phyloP scores from a whole-genome alignment of 768 basidiomycete species.

The Russula ochroleuca region DNA sequence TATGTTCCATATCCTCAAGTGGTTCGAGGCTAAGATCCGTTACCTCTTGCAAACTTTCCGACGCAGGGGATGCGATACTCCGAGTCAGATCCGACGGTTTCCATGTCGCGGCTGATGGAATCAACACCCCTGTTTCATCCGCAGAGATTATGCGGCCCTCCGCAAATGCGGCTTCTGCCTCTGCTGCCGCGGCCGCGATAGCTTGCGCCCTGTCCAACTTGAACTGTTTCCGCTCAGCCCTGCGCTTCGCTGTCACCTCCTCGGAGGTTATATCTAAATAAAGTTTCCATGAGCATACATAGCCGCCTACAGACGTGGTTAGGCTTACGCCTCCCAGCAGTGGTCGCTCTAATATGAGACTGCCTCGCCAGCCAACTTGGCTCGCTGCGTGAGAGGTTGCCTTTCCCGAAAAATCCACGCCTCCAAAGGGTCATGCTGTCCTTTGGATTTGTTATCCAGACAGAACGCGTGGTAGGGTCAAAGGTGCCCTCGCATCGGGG shows the following conservation, averaged over 20 bases:
- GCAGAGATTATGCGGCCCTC: conserved; percentile 60
- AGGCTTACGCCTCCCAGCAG: conserved; percentile 55
- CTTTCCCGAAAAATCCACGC: conserved; percentile 96
- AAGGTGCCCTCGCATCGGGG: conserved; percentile 75
- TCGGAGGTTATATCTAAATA: conserved; percentile 73
- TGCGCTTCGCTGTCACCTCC: conserved; percentile 82
- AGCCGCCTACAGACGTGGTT: conserved; percentile 2
- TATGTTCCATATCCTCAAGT: conserved; percentile 76
- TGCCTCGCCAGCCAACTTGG: conserved; percentile 88
- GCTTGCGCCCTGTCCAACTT: conserved; percentile 89
- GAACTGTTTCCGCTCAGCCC: conserved; percentile 86
- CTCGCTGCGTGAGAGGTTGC: conserved; percentile 89
- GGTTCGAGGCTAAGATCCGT: conserved; percentile 47
- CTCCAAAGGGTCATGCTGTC: conserved; percentile 77
- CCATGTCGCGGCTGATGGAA: conserved; percentile 82
- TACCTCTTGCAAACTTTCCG: conserved; percentile 30
- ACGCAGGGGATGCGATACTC: conserved; percentile 27
- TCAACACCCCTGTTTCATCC: conserved; percentile 49
- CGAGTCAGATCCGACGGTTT: conserved; percentile 43
- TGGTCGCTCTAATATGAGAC: conserved; percentile 52
- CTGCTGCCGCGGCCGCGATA: conserved; percentile 74
- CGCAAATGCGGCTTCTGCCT: conserved; percentile 76
- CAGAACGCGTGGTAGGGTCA: conserved; percentile 76
- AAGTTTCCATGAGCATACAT: not conserved
- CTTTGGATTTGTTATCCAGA: conserved; percentile 69